Percentiles rank a stretch among this genome's conserved stretches.
Evolutionary conservation across 1,139 yeast genomes (phyloP).

Genomic region (Taphrina pruni): DNA sequence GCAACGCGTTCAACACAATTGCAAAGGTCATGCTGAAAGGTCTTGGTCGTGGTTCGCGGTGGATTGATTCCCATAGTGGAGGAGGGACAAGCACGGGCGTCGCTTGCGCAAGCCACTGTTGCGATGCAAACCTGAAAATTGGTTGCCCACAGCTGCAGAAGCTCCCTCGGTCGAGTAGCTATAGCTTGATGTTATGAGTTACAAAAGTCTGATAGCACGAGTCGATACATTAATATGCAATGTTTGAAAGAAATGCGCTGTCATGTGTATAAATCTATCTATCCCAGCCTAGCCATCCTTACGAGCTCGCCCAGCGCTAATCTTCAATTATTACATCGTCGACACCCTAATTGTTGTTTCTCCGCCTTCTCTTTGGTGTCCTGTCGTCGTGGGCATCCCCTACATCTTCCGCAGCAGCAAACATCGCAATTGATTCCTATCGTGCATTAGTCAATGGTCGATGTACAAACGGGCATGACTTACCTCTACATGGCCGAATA

Average conservation of each 20-base stretch:
- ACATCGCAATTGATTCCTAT: constrained; percentile 31
- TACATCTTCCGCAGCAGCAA: constrained; percentile 20
- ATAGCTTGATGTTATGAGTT: too few relatives aligned
- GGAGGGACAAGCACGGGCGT: background rate
- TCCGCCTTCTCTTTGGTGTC: constrained; percentile 32
- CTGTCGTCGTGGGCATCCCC: constrained; percentile 21
- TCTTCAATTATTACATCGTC: too few relatives aligned
- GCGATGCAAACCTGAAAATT: background rate
- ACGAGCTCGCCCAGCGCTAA: background rate
- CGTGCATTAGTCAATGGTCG: background rate
- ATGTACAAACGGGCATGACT: background rate
- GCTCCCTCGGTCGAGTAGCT: too few relatives aligned
- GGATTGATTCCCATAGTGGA: background rate
- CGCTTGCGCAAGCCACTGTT: background rate
- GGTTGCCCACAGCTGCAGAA: too few relatives aligned
- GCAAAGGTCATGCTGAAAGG: too few relatives aligned
- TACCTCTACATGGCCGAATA: constrained; percentile 30
- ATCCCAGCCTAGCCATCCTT: background rate
- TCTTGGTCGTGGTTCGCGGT: background rate
- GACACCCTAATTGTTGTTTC: constrained; percentile 8
- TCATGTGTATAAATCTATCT: too few relatives aligned
- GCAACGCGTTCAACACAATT: too few relatives aligned
- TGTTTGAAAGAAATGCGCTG: too few relatives aligned
- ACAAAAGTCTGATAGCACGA: too few relatives aligned
- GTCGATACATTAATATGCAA: too few relatives aligned